phyloP scores from a whole-genome alignment of 768 basidiomycete species.

The Boletus pseudo-olivaceus region DNA sequence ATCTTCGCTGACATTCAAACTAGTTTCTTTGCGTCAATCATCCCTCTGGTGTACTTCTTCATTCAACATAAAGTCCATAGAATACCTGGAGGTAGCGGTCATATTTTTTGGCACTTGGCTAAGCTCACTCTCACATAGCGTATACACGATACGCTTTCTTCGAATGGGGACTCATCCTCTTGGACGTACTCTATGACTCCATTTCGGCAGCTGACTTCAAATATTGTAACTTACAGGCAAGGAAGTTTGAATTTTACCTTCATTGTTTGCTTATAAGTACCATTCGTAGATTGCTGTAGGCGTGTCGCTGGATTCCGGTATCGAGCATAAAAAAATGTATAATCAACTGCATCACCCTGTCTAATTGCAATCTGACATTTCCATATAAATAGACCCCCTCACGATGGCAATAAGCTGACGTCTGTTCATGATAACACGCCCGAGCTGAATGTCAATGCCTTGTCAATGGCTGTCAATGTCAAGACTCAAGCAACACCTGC shows the following conservation, averaged over 20 bases:
- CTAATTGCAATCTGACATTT: slow-evolving; percentile 23
- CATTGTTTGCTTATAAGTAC: not conserved
- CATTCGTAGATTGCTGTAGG: slow-evolving; percentile 24
- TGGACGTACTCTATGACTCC: slow-evolving; percentile 73
- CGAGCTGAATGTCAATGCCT: not conserved
- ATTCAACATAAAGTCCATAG: slow-evolving; percentile 79
- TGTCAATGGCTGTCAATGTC: not conserved
- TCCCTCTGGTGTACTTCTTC: slow-evolving; percentile 81
- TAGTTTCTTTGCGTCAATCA: slow-evolving; percentile 69
- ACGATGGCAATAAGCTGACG: slow-evolving; percentile 5
- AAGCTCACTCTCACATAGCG: slow-evolving; percentile 42
- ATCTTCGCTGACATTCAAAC: slow-evolving; percentile 2
- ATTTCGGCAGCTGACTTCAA: slow-evolving; percentile 58
- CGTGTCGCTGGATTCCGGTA: slow-evolving; percentile 22
- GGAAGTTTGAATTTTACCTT: slow-evolving; percentile 4
- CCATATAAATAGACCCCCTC: slow-evolving; percentile 18
- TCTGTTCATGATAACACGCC: not conserved
- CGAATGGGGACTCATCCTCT: slow-evolving; percentile 79
- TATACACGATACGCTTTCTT: slow-evolving; percentile 85
- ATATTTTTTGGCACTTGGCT: not conserved
- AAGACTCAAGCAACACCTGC: not conserved
- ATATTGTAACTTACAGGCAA: slow-evolving; percentile 51
- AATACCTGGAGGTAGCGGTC: slow-evolving; percentile 68
- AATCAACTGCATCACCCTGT: slow-evolving; percentile 40
- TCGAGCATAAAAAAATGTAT: slow-evolving; percentile 41